phyloP scores from a whole-genome alignment of 805 yeast genomes.

The Lachancea sp. region DNA sequence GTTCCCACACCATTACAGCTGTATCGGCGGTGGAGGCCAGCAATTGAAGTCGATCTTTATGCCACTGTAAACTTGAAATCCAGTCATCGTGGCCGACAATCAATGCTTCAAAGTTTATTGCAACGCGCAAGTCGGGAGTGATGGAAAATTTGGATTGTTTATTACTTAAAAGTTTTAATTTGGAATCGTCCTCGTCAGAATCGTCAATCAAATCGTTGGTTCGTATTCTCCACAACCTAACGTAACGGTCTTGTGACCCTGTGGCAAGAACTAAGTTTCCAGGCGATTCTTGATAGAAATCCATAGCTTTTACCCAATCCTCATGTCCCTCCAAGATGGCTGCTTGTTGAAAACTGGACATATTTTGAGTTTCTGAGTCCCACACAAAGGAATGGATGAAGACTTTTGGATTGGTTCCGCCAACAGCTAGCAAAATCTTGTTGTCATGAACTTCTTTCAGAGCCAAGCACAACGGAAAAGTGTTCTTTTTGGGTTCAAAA shows the following conservation, averaged over 20 bases:
- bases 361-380: conserved; percentile 3
- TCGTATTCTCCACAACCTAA: conserved; percentile 78
- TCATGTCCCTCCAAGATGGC: conserved; percentile 83
- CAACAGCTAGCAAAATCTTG: conserved; percentile 53
- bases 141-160: conserved; percentile 60
- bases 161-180: conserved; percentile 55
- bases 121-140: conserved; percentile 36
- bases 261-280: conserved; percentile 67
- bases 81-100: conserved; percentile 98
- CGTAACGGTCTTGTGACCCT: conserved; percentile 90
- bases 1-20: conserved; percentile 89
- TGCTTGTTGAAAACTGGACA: conserved; percentile 30
- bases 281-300: conserved; percentile 45
- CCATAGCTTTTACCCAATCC: conserved; percentile 84
- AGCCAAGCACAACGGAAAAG: conserved; percentile 27
- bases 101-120: conserved; percentile 81
- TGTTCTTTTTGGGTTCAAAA: conserved; percentile 21
- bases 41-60: conserved; percentile 46
- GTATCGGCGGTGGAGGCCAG: conserved; percentile 90
- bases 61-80: conserved; percentile 85
- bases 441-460: conserved; percentile 22
- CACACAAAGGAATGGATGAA: conserved; percentile 46
- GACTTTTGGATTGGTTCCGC: conserved; percentile 57
- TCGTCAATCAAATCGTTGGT: conserved; percentile 50
- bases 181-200: conserved; percentile 42